These are phyloP conservation scores for Venturia effusa DNA, from an alignment of 2,329 filamentous ascomycete species.

Conservation along the genomic window DNA sequence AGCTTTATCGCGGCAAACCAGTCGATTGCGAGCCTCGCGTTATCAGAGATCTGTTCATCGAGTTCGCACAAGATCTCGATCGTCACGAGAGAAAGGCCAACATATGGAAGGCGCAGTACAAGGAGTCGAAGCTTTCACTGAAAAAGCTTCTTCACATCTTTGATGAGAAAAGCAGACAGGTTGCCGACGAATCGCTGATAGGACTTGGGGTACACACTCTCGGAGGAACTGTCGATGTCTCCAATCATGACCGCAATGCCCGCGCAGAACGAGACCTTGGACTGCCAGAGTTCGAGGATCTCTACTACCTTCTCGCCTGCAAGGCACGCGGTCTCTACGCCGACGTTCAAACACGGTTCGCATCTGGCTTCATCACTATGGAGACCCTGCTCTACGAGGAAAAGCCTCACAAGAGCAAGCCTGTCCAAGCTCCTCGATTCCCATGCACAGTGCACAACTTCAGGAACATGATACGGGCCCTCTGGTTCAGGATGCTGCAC, in stretches of 20 bases:
- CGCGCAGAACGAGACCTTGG: slow-evolving; percentile 4
- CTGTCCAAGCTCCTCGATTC: not conserved
- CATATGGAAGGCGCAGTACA: slow-evolving; percentile 4
- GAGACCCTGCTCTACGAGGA: slow-evolving; percentile 2
- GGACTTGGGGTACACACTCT: not conserved
- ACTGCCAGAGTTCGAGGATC: slow-evolving; percentile 8
- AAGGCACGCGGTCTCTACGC: slow-evolving; percentile 6
- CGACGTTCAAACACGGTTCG: slow-evolving; percentile 5
- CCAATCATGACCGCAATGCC: not conserved
- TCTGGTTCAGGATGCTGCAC: slow-evolving; percentile 8
- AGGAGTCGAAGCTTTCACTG: not conserved
- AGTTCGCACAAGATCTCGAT: slow-evolving; percentile 1
- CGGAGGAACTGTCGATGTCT: not conserved
- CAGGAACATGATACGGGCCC: slow-evolving; percentile 5
- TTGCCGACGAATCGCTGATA: not conserved
- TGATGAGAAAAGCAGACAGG: not conserved
- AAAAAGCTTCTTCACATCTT: slow-evolving; percentile 2
- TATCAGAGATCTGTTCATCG: not conserved
- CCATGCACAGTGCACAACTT: slow-evolving; percentile 9
- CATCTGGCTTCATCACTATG: slow-evolving; percentile 1
- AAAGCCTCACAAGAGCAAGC: not conserved
- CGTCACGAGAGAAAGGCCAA: slow-evolving; percentile 5
- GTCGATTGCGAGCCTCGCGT: not conserved
- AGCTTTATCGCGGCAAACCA: not conserved
- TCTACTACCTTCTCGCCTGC: slow-evolving; percentile 10